These are phyloP conservation scores for Pharnaceum exiguum DNA, from an alignment of 148 eudicot genomes.

Conservation along the genomic window DNA sequence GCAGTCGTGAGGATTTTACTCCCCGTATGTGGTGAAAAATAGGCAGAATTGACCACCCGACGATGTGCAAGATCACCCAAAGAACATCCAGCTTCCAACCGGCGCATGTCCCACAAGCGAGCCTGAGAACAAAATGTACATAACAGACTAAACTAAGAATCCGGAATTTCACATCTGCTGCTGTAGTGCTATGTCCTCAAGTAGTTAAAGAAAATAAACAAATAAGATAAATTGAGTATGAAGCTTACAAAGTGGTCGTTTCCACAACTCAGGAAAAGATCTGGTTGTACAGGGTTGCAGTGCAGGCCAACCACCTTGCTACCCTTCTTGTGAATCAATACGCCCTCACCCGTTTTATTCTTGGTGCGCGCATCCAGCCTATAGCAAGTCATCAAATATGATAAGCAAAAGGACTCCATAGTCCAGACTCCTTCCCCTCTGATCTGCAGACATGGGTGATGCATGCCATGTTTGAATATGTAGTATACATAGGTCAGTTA, in stretches of 20 bases:
- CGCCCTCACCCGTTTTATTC: constrained; percentile 40
- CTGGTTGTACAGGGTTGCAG: constrained; percentile 94
- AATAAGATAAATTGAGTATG: background rate
- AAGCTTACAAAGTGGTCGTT: constrained; percentile 92
- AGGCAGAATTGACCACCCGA: constrained; percentile 95
- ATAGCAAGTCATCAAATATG: background rate
- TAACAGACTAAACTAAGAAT: background rate
- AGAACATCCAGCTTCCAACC: constrained; percentile 62
- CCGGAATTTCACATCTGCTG: too few species aligned
- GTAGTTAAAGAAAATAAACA: constrained; percentile 2
- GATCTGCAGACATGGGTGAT: too few species aligned
- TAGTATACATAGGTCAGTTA: background rate
- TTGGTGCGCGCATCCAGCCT: constrained; percentile 87
- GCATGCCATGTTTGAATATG: too few species aligned
- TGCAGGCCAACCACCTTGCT: constrained; percentile 90
- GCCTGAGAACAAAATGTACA: constrained; percentile 41
- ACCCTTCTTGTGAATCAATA: constrained; percentile 84
- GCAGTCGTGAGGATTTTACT: constrained; percentile 90
- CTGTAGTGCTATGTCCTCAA: background rate
- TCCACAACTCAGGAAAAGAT: constrained; percentile 91
- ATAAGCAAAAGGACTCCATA: background rate
- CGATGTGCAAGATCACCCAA: constrained; percentile 62
- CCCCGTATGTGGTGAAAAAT: constrained; percentile 87
- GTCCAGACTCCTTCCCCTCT: too few species aligned
- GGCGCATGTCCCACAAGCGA: constrained; percentile 92